Evolutionary conservation across 768 basidiomycete species (phyloP).

Genomic region (Termitomyces bulborhizus): DNA sequence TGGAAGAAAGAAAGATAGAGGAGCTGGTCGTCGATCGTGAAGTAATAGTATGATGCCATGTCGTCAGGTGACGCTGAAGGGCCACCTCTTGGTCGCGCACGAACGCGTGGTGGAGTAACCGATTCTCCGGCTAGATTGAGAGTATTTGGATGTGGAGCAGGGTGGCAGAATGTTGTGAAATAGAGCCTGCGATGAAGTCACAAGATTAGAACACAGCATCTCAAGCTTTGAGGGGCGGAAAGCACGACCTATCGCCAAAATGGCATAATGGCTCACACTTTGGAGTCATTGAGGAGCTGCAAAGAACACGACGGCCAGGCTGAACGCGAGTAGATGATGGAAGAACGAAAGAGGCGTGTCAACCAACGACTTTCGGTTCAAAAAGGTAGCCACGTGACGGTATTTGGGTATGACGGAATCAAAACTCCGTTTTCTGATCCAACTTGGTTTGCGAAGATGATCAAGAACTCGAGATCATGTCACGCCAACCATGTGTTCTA

Average conservation of each 20-base stretch:
- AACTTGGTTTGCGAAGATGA: too few relatives aligned
- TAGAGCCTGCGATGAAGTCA: conserved; percentile 50
- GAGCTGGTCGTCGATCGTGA: conserved; percentile 89
- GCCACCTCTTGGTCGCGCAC: conserved; percentile 52
- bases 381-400: conserved; percentile 19
- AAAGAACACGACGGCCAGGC: conserved; percentile 12
- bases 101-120: conserved; percentile 53
- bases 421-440: not conserved
- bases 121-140: conserved; percentile 58
- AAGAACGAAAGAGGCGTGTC: conserved; percentile 19
- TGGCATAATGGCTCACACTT: conserved; percentile 75
- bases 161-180: conserved; percentile 85
- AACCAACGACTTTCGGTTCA: conserved; percentile 10
- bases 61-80: conserved; percentile 67
- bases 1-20: conserved; percentile 92
- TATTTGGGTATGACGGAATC: conserved; percentile 7
- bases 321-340: conserved; percentile 14
- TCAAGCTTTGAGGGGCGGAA: conserved; percentile 1
- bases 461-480: too few relatives aligned
- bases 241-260: conserved; percentile 66
- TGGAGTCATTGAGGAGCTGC: conserved; percentile 30
- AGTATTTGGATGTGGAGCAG: conserved; percentile 56
- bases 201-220: conserved; percentile 9
- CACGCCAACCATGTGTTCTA: not conserved
- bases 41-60: conserved; percentile 77